Evolutionary conservation across 352 stramenopile genomes (phyloP), one percentile per base, ranked within the genome.

Genomic region (Phytophthora multivora): DNA sequence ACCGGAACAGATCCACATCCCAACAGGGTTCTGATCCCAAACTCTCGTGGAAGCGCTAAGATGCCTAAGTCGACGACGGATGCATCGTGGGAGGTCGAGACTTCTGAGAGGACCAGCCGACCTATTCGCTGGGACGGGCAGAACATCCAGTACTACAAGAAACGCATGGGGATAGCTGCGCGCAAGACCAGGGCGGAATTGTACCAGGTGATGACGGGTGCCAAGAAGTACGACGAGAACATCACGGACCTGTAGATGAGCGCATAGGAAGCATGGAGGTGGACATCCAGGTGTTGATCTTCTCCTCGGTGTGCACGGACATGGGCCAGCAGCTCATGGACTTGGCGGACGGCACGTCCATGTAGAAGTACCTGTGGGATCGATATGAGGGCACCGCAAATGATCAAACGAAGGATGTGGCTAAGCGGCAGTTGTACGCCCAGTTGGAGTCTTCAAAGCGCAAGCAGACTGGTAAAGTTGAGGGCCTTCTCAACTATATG

Each of bases 401-500:
- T 10, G 33, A 45, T 3, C 33, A 55, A 11, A 55, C 21, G 11
- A 16, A 35, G 10, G 36, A 7, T 8, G 36, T 48, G 50, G 40
- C 25, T 4, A 48, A 57, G n/a, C 15, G 23, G 2, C 36, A 57
- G 36, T 26, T 57, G 38, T 57, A 57, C 23, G 50, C 16, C 5
- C 50, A 49, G 25, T 2, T 57, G 50, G 50, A 47, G 13, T 30
- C 52, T 10, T 26, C 52, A 1, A 19, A 21, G 30, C 46, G 52
- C 21, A 51, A 60, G 30, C 40, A 35, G 16, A 42, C 31, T 25
- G 33, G 36, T 16, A 45, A 54, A 1, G 26, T 51, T 7, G 45
- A 63, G n/a, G 54, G 35, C 2, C 36, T 55, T n/a, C 25, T 55
- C 2, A 63, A 55, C 43, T 55, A 54, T 33, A 55, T 63, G 54